Conservation (phyloP, 2,329 filamentous ascomycete genomes). For the Aureobasidium sp. region DNA sequence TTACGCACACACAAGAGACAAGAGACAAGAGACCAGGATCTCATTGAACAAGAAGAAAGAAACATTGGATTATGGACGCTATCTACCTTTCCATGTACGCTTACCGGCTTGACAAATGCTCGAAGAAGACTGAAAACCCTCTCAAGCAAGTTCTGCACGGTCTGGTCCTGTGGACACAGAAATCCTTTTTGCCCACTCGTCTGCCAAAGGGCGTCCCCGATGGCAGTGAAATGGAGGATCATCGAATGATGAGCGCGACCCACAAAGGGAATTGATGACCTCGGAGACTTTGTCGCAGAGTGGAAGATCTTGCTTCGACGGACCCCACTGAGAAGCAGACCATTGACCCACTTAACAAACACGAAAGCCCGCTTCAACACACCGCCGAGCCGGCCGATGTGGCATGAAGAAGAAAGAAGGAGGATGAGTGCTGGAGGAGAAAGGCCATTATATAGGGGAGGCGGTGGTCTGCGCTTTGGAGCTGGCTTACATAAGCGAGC, state of each 20-base stretch:
- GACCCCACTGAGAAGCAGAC: too few species aligned
- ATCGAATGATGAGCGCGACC: background rate
- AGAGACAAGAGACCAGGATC: too few species aligned
- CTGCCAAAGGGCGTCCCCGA: background rate
- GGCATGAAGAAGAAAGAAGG: too few species aligned
- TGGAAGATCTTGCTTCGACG: background rate
- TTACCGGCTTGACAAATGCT: background rate
- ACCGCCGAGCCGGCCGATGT: background rate
- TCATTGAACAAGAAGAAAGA: too few species aligned
- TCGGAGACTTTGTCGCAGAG: background rate
- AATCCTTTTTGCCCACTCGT: background rate
- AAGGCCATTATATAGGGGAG: too few species aligned
- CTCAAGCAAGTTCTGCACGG: background rate
- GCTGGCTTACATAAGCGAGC: background rate
- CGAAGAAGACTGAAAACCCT: background rate
- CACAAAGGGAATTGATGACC: slow-evolving; percentile 11
- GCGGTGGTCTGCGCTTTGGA: too few species aligned
- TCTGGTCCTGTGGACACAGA: too few species aligned
- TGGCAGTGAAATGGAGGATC: background rate
- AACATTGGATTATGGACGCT: too few species aligned
- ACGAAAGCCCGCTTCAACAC: background rate
- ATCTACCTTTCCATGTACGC: slow-evolving; percentile 6
- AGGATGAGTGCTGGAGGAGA: too few species aligned
- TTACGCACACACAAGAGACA: too few species aligned
- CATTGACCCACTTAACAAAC: too few species aligned